Conservation (phyloP, 305 asterid genomes). For the Fraxinus floribunda region DNA sequence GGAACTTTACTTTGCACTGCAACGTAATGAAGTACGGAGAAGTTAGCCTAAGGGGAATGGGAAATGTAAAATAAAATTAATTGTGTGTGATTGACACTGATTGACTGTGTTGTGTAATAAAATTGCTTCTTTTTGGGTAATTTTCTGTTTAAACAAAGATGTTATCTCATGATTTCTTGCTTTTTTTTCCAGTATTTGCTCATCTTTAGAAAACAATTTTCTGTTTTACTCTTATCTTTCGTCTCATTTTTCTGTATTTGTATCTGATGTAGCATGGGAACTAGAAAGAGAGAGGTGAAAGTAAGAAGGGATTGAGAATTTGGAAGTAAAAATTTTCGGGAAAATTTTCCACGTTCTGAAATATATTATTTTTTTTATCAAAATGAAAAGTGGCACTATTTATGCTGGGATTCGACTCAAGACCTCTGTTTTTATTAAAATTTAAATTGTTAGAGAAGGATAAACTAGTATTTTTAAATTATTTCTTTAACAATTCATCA, state of each 20-base stretch:
- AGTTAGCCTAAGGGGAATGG: neutral
- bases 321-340: neutral
- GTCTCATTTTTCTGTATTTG: too few species aligned
- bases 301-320: neutral
- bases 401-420: too few species aligned
- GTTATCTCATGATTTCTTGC: too few species aligned
- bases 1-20: slow-evolving; percentile 23
- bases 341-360: too few species aligned
- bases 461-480: neutral
- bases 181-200: too few species aligned
- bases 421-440: too few species aligned
- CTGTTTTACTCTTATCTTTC: too few species aligned
- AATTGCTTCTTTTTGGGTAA: neutral
- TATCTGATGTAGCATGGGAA: too few species aligned
- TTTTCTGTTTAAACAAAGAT: neutral
- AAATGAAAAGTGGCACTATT: too few species aligned
- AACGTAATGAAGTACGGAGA: neutral
- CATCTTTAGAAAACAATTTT: too few species aligned
- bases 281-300: too few species aligned
- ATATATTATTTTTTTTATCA: too few species aligned
- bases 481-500: neutral
- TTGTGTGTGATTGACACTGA: neutral
- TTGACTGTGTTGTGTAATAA: neutral
- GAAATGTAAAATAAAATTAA: neutral
- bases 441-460: neutral